These are phyloP conservation scores for Fusarium sp. DNA, from an alignment of 2,329 filamentous ascomycete genomes.

Conservation along the genomic window DNA sequence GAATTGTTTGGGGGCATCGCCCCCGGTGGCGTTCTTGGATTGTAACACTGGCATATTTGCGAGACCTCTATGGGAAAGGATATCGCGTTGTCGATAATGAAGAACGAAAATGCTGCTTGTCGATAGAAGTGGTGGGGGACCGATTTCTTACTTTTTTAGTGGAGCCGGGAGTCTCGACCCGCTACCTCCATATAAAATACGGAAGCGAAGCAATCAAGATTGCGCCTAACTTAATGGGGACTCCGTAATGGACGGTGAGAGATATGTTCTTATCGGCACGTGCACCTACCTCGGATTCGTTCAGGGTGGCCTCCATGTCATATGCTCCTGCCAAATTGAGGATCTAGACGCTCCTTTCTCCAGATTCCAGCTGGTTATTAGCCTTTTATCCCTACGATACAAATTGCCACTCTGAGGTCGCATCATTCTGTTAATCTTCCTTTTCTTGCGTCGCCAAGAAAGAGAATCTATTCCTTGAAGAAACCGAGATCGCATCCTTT, in stretches of 20 bases:
- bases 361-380: slow-evolving; percentile 27
- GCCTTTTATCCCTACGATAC: slow-evolving; percentile 26
- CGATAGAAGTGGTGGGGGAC: slow-evolving; percentile 41
- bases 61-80: slow-evolving; percentile 20
- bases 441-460: neutral
- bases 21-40: slow-evolving; percentile 55
- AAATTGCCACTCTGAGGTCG: slow-evolving; percentile 30
- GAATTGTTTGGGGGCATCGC: slow-evolving; percentile 77
- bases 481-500: slow-evolving; percentile 8
- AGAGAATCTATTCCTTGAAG: neutral
- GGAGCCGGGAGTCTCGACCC: slow-evolving; percentile 25
- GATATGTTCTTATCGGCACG: slow-evolving; percentile 39
- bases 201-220: neutral
- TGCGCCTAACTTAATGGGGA: slow-evolving; percentile 13
- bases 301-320: slow-evolving; percentile 36
- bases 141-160: slow-evolving; percentile 44
- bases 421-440: slow-evolving; percentile 5
- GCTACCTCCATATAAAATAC: slow-evolving; percentile 10
- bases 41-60: slow-evolving; percentile 63
- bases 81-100: slow-evolving; percentile 14
- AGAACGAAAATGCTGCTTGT: slow-evolving; percentile 31
- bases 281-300: slow-evolving; percentile 29
- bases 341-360: slow-evolving; percentile 42
- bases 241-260: slow-evolving; percentile 6
- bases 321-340: slow-evolving; percentile 43